Conservation (phyloP, 495 filamentous ascomycete species). For the Pyrenula massariospora region DNA sequence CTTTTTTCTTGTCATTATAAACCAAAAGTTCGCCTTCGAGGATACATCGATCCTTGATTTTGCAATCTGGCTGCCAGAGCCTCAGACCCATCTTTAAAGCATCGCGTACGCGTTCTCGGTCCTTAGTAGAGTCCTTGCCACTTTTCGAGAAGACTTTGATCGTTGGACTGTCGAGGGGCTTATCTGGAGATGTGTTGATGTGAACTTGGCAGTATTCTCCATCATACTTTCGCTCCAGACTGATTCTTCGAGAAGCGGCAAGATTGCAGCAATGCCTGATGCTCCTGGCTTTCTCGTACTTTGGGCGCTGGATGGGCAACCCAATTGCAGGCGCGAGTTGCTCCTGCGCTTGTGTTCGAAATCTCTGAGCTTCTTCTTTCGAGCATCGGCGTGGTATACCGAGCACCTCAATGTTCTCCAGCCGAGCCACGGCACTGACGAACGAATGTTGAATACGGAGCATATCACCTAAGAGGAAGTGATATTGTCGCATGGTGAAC, state of each 20-base stretch:
- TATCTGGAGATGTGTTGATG: slow-evolving; percentile 35
- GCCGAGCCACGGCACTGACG: slow-evolving; percentile 33
- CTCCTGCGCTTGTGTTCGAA: slow-evolving; percentile 27
- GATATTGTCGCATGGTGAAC: slow-evolving; percentile 34
- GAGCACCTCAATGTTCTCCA: slow-evolving; percentile 27
- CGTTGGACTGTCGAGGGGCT: slow-evolving; percentile 36
- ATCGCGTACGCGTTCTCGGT: slow-evolving; percentile 48
- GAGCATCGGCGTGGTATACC: slow-evolving; percentile 29
- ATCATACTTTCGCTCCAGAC: slow-evolving; percentile 73
- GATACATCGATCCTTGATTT: slow-evolving; percentile 52
- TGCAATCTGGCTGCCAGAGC: slow-evolving; percentile 43
- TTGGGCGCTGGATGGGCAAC: slow-evolving; percentile 62
- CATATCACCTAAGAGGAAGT: slow-evolving; percentile 48
- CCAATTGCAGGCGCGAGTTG: slow-evolving; percentile 52
- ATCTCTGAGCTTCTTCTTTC: slow-evolving; percentile 16
- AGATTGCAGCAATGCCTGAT: slow-evolving; percentile 65
- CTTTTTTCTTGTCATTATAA: slow-evolving; percentile 50
- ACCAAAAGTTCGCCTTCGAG: slow-evolving; percentile 76
- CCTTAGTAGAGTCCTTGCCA: slow-evolving; percentile 73
- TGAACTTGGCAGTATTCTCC: slow-evolving; percentile 87
- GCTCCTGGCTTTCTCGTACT: slow-evolving; percentile 63
- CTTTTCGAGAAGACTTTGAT: slow-evolving; percentile 86
- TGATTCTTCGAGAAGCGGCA: slow-evolving; percentile 44
- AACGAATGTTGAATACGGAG: slow-evolving; percentile 56
- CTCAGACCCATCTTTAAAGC: slow-evolving; percentile 39